phyloP scores from a whole-genome alignment of 2,329 filamentous ascomycete genomes.

The Penicillium aurantiogriseum region DNA sequence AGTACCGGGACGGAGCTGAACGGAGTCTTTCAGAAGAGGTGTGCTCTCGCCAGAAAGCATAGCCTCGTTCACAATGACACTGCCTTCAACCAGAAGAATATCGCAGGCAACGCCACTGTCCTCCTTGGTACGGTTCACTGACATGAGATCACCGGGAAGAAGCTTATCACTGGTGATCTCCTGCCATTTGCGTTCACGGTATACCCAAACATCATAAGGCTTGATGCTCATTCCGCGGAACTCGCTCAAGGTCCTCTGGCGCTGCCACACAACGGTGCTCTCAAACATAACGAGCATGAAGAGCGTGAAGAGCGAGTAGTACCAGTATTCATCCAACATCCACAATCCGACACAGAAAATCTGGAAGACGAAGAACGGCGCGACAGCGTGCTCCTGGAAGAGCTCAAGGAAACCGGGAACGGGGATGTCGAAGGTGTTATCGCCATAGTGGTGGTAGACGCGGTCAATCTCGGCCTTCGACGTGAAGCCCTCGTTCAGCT shows the following conservation, averaged over 20 bases:
- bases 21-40: conserved; percentile 90
- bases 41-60: conserved; percentile 99
- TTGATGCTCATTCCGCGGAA: conserved; percentile 99
- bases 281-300: conserved; percentile 98
- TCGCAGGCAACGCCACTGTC: conserved; percentile 96
- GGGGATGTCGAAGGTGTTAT: conserved; percentile 96
- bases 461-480: conserved; percentile 72
- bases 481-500: conserved; percentile 72
- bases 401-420: conserved; percentile 93
- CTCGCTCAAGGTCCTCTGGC: conserved; percentile 90
- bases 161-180: conserved; percentile 88
- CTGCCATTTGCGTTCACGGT: conserved; percentile 80
- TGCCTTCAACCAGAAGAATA: conserved; percentile 91
- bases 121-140: conserved; percentile 90
- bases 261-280: conserved; percentile 98
- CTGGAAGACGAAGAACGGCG: conserved; percentile 99
- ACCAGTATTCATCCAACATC: conserved; percentile 99
- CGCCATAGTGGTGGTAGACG: conserved; percentile 88
- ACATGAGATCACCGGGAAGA: conserved; percentile 88
- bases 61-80: conserved; percentile 96
- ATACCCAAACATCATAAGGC: conserved; percentile 92
- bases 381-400: conserved; percentile 97
- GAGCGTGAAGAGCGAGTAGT: conserved; percentile 97
- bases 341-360: conserved; percentile 97
- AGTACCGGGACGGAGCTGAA: conserved; percentile 83